phyloP scores from a whole-genome alignment of 1,284 basidiomycete species.

The Butyriboletus appendiculatus region DNA sequence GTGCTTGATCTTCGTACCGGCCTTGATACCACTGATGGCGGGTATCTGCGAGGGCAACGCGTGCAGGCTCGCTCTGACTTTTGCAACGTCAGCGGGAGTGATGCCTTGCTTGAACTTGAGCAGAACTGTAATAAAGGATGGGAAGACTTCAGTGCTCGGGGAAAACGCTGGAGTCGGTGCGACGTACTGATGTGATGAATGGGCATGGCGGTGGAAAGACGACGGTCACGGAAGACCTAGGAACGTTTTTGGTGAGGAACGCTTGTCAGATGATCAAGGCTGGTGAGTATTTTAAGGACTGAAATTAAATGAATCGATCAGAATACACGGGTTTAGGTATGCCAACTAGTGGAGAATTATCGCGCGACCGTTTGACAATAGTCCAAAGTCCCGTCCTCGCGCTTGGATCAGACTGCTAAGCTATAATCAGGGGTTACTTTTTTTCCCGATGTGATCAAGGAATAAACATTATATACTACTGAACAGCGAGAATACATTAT shows the following conservation, averaged over 20 bases:
- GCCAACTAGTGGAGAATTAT: not conserved
- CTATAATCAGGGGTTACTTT: not conserved
- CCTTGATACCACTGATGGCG: conserved; percentile 13
- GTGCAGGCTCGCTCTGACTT: conserved; percentile 4
- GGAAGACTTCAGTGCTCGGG: not conserved
- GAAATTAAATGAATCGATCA: not conserved
- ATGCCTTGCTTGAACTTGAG: conserved; percentile 23
- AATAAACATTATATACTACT: conserved; percentile 10
- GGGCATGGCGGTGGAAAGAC: conserved; percentile 15
- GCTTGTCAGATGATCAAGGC: not conserved
- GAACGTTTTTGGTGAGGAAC: no score
- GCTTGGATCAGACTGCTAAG: not conserved
- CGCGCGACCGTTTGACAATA: not conserved
- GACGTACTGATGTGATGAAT: conserved; percentile 30
- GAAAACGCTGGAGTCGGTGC: not conserved
- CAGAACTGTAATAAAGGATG: conserved; percentile 11
- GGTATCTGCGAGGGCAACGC: conserved; percentile 19
- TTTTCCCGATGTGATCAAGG: not conserved
- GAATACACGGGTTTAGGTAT: no score
- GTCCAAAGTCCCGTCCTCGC: not conserved
- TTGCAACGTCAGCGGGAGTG: conserved; percentile 6
- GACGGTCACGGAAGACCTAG: not conserved
- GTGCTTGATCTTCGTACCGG: conserved; percentile 21
- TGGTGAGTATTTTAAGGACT: not conserved
- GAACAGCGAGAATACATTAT: conserved; percentile 13